Base-by-base conservation (phyloP, 352 stramenopile genomes). In the Globisporangium uncinulatum region DNA sequence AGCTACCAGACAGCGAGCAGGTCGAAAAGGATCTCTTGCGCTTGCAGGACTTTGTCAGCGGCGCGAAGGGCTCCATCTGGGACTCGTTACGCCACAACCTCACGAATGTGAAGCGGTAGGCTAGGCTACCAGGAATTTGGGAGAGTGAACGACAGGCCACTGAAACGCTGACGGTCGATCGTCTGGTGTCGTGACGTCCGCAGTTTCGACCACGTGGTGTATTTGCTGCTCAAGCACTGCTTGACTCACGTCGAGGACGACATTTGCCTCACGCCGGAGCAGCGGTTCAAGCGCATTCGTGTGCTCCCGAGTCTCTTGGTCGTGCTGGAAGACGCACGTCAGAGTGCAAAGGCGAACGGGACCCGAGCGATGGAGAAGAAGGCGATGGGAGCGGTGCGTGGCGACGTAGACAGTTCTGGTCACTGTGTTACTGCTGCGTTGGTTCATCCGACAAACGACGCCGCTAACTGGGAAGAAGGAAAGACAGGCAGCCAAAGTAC, bases 1-100 rank as follows among this genome's bases (percentile, higher is more conserved):
- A 75, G 21, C 52, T 87, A 3, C 59, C 55, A 1, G 68, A 83
- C 20, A 56, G 65, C 0, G 73, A 84, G 15, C 54, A 54, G 13
- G 53, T 85, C 15, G 70, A 75, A n/a, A 82, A 74, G 31, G 73
- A 86, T 42, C 81, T 89, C 50, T 61, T 73, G 29, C 54, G 71
- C 15, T 49, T 92, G 4, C 82, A 92, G 59, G 74, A 88, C 37
- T 87, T 89, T 39, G 68, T 87, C 36, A 73, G 75, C 0, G 71
- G 65, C 55, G 76, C 76, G 0, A 87, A 87, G 62, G 76, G 65
- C 19, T 69, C 73, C 1, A 79, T 89, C 19, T 87, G 73, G 73
- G 76, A 86, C 21, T 76, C 76, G 2, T 51, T 89, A 3, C 63
- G 66, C 0, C 66, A 84, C 46, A 89, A 89, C 50, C 58, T 89